Evolutionary conservation across 2,329 filamentous ascomycete genomes (phyloP), one percentile per base, ranked within the genome.

Genomic region (Botrytis sinoallii): DNA sequence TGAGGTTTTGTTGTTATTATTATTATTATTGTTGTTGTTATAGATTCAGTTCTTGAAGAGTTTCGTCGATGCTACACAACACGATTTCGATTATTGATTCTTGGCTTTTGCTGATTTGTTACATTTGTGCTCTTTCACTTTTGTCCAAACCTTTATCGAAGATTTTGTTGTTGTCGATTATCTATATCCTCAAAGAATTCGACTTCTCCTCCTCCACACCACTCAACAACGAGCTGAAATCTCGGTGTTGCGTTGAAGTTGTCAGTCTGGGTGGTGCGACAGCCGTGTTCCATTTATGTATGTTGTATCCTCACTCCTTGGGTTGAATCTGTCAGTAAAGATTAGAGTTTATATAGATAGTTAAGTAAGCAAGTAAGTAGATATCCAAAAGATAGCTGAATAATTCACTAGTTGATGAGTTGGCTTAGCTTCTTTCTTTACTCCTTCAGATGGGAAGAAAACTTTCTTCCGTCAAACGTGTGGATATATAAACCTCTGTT

Each of bases 311-410:
- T 48, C 46, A 1, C 18, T 7, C 2, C 18, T 46, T 8, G 6
- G 22, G 6, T 38, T 38, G 9, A 42, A 42, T 18, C 16, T 42
- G 42, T 42, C 4, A 2, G 42, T 44, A 2, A 44, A n/a, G 25
- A 52, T 52, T 5, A 7, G 48, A 52, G 48, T n/a, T 16, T n/a
- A 52, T 52, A 10, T 48, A 48, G 20, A 3, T n/a, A 52, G 22
- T 0, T 52, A n/a, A 1, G 9, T 48, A 46, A 18, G 20, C 25
- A 25, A 8, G 7, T 22, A 48, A 22, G 22, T 25, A 48, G 44
- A 1, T 2, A 25, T 0, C 6, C 3, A 2, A 52, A 25, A n/a
- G 22, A n/a, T 14, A n/a, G 25, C 25, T n/a, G 10, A 25, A 0
- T 4, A 25, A 52, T 52, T n/a, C 25, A n/a, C 48, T n/a, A n/a